phyloP scores from a whole-genome alignment of 2,329 filamentous ascomycete genomes.

The Diaporthe destruens region DNA sequence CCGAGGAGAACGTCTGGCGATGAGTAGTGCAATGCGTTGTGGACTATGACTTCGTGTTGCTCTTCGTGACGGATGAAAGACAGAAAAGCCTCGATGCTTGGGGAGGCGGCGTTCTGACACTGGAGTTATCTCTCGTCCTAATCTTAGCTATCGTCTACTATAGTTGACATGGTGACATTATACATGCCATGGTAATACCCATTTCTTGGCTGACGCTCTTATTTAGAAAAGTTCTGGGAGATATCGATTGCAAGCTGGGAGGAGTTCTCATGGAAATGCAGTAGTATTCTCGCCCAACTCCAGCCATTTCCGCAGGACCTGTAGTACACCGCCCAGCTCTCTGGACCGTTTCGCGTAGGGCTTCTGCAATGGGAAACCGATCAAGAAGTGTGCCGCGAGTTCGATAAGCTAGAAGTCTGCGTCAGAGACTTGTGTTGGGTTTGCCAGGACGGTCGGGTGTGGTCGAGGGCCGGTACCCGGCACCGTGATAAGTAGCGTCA shows the following conservation, averaged over 20 bases:
- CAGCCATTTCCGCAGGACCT: conserved; percentile 21
- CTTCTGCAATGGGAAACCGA: conserved; percentile 19
- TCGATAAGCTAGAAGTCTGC: conserved; percentile 16
- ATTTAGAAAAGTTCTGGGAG: too few relatives aligned
- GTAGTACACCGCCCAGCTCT: conserved; percentile 15
- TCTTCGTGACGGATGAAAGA: background rate
- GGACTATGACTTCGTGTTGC: background rate
- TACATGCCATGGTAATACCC: background rate
- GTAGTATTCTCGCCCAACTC: background rate
- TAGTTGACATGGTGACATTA: background rate
- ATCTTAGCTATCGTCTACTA: conserved; percentile 13
- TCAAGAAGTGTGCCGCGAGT: background rate
- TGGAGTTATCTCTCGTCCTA: background rate
- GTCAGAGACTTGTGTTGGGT: background rate
- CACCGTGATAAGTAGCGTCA: background rate
- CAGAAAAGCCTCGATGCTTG: background rate
- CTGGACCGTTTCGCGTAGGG: background rate
- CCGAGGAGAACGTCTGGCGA: background rate
- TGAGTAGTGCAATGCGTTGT: background rate
- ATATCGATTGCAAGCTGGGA: too few relatives aligned
- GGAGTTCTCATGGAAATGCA: background rate
- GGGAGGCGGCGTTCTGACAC: background rate
- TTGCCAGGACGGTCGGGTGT: background rate
- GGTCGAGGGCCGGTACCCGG: background rate
- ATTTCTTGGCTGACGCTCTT: conserved; percentile 12